Base-by-base conservation (phyloP, 805 yeast genomes). In the Isabelozyma gotoi region DNA sequence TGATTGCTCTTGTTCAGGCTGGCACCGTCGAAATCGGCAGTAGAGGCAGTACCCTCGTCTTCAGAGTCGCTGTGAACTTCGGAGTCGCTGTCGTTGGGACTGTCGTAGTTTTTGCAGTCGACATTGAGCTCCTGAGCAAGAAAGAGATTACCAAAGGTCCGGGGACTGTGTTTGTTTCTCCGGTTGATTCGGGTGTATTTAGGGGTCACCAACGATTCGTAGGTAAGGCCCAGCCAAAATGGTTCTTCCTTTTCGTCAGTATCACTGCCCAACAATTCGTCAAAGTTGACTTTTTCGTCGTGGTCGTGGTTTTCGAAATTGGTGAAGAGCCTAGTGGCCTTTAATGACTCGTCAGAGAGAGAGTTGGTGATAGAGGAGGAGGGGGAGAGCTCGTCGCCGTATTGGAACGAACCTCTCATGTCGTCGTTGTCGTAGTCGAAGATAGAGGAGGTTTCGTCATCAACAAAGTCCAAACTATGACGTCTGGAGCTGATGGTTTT, bases 41-140 rank as follows among this genome's bases (percentile, higher is more conserved):
- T 6, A 1, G 34, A 7, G 14, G 29, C n/a, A 4, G 31, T 14
- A 7, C 11, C 4, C 11, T 10, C 19, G n/a, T 34, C 41, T 16
- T 36, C 42, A 29, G 15, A 18, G 11, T 39, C 37, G 10, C 32
- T 33, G 14, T 29, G 17, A 14, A 12, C 29, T 8, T 20, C 20
- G 11, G 16, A 18, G 11, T 31, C 12, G 14, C 39, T 36, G 6
- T 44, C 47, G 17, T 16, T 40, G 10, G 40, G 21, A 10, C 19
- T 18, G 18, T 24, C 36, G 11, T 19, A 15, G 12, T 14, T 33
- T 19, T 34, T 40, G 14, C 11, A 31, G 33, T 21, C 33, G 17
- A 17, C 33, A 40, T 66, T 66, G 44, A 83, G 60, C 55, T 84
- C 89, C 56, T 85, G 92, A 0, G 88, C 86, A 33, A 84, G 57